phyloP scores from a whole-genome alignment of 352 stramenopile genomes.

The Blastocystis sp. region DNA sequence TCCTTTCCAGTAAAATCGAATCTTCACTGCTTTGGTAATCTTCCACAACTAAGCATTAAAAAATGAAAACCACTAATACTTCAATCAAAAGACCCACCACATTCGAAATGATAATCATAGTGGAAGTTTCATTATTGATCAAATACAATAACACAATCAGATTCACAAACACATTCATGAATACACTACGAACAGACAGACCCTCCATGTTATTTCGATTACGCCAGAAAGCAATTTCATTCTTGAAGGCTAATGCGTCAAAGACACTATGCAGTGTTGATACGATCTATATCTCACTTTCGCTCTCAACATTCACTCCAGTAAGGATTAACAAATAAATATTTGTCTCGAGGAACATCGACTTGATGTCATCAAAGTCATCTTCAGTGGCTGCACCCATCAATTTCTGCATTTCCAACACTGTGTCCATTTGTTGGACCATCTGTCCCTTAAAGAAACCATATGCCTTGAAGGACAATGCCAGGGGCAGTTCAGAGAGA shows the following conservation, averaged over 20 bases:
- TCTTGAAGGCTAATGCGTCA: slow-evolving; percentile 97
- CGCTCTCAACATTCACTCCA: not conserved
- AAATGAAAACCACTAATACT: not conserved
- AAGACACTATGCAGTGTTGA: slow-evolving; percentile 94
- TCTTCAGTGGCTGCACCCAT: slow-evolving; percentile 83
- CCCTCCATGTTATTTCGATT: slow-evolving; percentile 93
- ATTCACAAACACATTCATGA: slow-evolving; percentile 93
- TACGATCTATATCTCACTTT: slow-evolving; percentile 76
- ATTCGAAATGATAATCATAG: slow-evolving; percentile 85
- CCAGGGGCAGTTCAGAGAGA: slow-evolving; percentile 77
- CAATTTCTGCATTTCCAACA: slow-evolving; percentile 84
- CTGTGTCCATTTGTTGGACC: slow-evolving; percentile 86
- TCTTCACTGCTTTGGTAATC: slow-evolving; percentile 68
- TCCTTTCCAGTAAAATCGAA: slow-evolving; percentile 66
- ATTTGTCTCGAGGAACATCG: slow-evolving; percentile 95
- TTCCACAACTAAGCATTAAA: slow-evolving; percentile 68
- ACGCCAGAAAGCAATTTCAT: slow-evolving; percentile 96
- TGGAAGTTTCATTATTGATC: slow-evolving; percentile 91
- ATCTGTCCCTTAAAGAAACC: slow-evolving; percentile 85
- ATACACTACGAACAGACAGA: slow-evolving; percentile 86
- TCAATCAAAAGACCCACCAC: slow-evolving; percentile 73
- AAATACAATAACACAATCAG: slow-evolving; percentile 94
- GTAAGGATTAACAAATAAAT: slow-evolving; percentile 90
- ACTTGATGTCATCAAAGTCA: slow-evolving; percentile 87
- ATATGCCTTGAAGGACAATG: slow-evolving; percentile 81